Percentiles rank a stretch among this genome's conserved stretches.
Evolutionary conservation across 116 monocot genomes (phyloP).

Genomic region (Papilionanthe hybrid): DNA sequence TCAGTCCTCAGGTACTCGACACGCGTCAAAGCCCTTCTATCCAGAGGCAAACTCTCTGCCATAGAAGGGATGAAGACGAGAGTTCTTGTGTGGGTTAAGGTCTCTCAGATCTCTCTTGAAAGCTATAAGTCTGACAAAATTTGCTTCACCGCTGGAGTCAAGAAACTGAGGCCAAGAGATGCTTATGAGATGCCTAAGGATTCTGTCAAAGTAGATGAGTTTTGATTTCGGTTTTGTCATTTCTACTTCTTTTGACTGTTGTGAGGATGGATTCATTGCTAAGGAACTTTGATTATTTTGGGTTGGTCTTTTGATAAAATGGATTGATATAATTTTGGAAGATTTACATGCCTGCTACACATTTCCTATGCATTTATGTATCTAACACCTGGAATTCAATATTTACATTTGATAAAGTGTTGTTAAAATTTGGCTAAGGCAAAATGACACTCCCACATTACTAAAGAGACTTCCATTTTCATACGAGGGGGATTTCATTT

Average conservation of each 20-base stretch:
- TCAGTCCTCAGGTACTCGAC: conserved; percentile 57
- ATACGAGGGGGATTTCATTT: too few species aligned
- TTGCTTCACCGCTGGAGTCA: conserved; percentile 81
- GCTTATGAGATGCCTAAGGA: conserved; percentile 81
- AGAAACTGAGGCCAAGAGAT: conserved; percentile 77
- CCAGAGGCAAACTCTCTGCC: conserved; percentile 74
- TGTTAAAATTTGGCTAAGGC: too few species aligned
- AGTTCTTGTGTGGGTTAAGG: conserved; percentile 84
- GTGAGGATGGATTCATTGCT: neutral
- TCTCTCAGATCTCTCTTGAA: conserved; percentile 63
- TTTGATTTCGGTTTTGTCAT: conserved; percentile 20
- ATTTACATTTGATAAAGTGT: too few species aligned
- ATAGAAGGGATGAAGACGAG: conserved; percentile 98
- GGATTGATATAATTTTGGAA: neutral
- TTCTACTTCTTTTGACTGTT: neutral
- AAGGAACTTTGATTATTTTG: neutral
- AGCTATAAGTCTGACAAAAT: conserved; percentile 83
- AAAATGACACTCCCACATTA: too few species aligned
- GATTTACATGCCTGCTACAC: neutral
- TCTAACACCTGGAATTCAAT: too few species aligned
- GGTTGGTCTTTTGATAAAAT: neutral
- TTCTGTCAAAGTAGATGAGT: conserved; percentile 60
- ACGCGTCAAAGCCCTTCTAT: conserved; percentile 70
- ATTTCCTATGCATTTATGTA: neutral
- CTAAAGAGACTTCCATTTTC: too few species aligned